These are phyloP conservation scores for Hygrocybe punicea DNA, from an alignment of 768 basidiomycete species.

Conservation along the genomic window DNA sequence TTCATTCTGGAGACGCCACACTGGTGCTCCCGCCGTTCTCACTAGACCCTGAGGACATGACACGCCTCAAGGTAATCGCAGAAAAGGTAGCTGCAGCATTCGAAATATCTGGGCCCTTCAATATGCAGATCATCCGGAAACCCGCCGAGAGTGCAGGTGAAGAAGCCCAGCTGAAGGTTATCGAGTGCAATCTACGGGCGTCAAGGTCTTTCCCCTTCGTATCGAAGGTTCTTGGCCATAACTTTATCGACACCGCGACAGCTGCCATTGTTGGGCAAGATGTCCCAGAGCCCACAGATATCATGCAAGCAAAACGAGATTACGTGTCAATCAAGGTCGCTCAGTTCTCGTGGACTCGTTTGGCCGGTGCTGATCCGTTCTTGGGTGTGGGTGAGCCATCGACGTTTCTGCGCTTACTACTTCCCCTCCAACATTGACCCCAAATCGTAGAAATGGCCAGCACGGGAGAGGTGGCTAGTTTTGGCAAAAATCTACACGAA, in stretches of 20 bases:
- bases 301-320: conserved; percentile 85
- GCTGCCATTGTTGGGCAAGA: conserved; percentile 80
- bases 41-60: conserved; percentile 68
- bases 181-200: conserved; percentile 97
- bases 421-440: too few species aligned
- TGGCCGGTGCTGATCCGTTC: conserved; percentile 96
- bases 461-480: conserved; percentile 95
- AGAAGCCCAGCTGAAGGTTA: conserved; percentile 83
- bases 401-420: not conserved
- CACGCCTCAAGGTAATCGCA: conserved; percentile 87
- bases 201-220: conserved; percentile 99
- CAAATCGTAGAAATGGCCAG: conserved; percentile 86
- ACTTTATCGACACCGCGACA: conserved; percentile 94
- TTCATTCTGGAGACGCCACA: conserved; percentile 98
- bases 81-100: conserved; percentile 94
- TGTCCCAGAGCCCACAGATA: conserved; percentile 86
- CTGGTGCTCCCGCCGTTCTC: conserved; percentile 95
- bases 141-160: conserved; percentile 47
- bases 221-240: conserved; percentile 94
- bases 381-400: conserved; percentile 78
- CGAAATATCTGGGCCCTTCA: conserved; percentile 96
- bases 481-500: conserved; percentile 90
- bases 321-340: conserved; percentile 97
- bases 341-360: conserved; percentile 96
- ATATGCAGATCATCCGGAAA: conserved; percentile 98